Percentiles rank a stretch among this genome's conserved stretches.
phyloP scores from a whole-genome alignment of 192 early-diverging fungal species.

The Funneliformis mosseae region DNA sequence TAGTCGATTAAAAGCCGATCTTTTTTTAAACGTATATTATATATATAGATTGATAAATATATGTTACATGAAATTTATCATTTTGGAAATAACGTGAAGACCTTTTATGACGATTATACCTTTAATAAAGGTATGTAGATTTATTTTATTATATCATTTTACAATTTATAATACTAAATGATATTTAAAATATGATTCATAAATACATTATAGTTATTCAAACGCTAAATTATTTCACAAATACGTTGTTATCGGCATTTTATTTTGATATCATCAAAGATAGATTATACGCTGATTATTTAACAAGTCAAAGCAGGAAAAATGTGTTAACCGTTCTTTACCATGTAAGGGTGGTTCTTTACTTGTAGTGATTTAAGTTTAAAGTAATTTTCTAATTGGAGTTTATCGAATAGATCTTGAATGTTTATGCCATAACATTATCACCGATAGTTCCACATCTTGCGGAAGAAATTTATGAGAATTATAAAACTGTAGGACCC shows the following conservation, averaged over 20 bases:
- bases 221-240: constrained; percentile 68
- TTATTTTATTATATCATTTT: not conserved
- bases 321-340: constrained; percentile 67
- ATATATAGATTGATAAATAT: constrained; percentile 52
- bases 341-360: constrained; percentile 43
- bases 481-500: constrained; percentile 48
- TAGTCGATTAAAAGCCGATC: not conserved
- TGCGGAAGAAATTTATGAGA: constrained; percentile 75
- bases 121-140: constrained; percentile 59
- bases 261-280: constrained; percentile 86
- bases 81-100: constrained; percentile 55
- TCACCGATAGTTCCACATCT: constrained; percentile 70
- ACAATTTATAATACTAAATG: not conserved
- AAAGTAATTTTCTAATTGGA: not conserved
- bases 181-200: not conserved
- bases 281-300: constrained; percentile 64
- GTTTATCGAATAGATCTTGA: constrained; percentile 48
- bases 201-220: constrained; percentile 53
- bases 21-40: not conserved
- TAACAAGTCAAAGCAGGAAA: constrained; percentile 48
- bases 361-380: not conserved
- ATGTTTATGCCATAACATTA: constrained; percentile 60
- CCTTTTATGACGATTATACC: constrained; percentile 61
- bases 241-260: constrained; percentile 66
- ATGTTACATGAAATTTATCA: constrained; percentile 69